These are phyloP conservation scores for Yamadazyma insecticola DNA, from an alignment of 805 yeast species.

Conservation along the genomic window DNA sequence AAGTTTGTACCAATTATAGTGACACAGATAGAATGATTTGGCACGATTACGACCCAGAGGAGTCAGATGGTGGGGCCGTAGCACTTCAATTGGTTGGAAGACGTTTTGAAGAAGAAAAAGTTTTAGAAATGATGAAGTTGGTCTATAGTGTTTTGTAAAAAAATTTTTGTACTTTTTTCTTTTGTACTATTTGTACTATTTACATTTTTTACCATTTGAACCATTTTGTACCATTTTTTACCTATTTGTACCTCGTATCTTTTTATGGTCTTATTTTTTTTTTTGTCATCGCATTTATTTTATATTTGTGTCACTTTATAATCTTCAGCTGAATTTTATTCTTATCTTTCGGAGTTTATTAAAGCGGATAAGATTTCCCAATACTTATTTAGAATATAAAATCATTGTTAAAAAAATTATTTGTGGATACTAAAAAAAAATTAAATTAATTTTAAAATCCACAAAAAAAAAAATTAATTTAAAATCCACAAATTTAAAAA, in stretches of 20 bases:
- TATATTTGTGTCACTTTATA: no score
- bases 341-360: no score
- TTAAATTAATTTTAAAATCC: no score
- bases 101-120: slow-evolving; percentile 55
- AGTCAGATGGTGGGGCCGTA: slow-evolving; percentile 50
- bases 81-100: slow-evolving; percentile 50
- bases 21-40: slow-evolving; percentile 45
- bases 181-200: not conserved
- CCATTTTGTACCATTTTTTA: not conserved
- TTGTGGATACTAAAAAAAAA: no score
- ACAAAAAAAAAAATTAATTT: no score
- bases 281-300: no score
- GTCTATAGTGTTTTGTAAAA: slow-evolving; percentile 29
- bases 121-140: slow-evolving; percentile 42
- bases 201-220: not conserved
- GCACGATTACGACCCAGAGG: slow-evolving; percentile 43
- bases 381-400: no score
- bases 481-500: no score
- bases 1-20: slow-evolving; percentile 35
- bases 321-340: no score
- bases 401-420: no score
- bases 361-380: no score
- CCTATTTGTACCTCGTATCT: not conserved
- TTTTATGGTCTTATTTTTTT: no score
- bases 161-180: slow-evolving; percentile 2